These are phyloP conservation scores for Neonectria neomacrospora DNA, from an alignment of 2,329 filamentous ascomycete species.

Conservation along the genomic window DNA sequence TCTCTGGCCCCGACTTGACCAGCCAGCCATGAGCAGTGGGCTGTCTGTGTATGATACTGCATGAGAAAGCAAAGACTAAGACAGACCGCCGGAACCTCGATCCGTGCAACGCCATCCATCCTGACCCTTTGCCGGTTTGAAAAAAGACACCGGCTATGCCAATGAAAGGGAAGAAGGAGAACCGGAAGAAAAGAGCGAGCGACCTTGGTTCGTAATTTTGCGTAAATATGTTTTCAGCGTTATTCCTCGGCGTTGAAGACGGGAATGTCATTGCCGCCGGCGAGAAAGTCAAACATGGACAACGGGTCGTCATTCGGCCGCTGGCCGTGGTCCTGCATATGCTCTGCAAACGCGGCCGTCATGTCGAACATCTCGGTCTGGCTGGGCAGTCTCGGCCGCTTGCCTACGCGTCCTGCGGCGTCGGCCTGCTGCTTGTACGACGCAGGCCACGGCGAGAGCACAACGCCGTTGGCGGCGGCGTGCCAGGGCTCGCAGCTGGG, in stretches of 20 bases:
- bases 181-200: not conserved
- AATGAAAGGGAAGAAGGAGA: not conserved
- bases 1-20: not conserved
- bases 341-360: slow-evolving; percentile 35
- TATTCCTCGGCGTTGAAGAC: slow-evolving; percentile 25
- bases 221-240: not conserved
- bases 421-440: slow-evolving; percentile 41
- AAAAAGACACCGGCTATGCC: not conserved
- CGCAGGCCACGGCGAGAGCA: slow-evolving; percentile 30
- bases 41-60: not conserved
- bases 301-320: slow-evolving; percentile 39
- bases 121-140: not conserved
- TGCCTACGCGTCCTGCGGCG: slow-evolving; percentile 24
- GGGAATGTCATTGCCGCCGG: slow-evolving; percentile 35
- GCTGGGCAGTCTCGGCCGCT: slow-evolving; percentile 36
- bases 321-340: slow-evolving; percentile 25
- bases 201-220: not conserved
- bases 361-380: slow-evolving; percentile 40
- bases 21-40: not conserved
- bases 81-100: not conserved
- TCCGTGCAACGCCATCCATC: not conserved
- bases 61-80: not conserved
- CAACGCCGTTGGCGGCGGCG: slow-evolving; percentile 3
- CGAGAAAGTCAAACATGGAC: slow-evolving; percentile 41
- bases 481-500: slow-evolving; percentile 31